Evolutionary conservation across 805 yeast genomes (phyloP), one percentile per base, ranked within the genome.

Genomic region (Nadsonia fulvescens): DNA sequence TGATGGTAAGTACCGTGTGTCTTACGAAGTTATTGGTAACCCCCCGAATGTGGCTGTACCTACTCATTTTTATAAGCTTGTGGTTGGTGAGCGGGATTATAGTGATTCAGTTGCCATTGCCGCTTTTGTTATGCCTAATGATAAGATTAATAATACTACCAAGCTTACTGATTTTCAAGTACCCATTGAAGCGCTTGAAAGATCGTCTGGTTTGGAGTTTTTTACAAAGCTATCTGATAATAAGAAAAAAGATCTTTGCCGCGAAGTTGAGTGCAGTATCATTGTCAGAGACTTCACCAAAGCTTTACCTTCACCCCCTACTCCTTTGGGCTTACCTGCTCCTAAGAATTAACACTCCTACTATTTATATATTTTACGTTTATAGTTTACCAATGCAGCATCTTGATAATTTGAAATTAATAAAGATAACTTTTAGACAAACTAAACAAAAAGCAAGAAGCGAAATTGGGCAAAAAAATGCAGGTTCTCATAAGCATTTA

Each of bases 1-100:
- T 2, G 93, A 83, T 44, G 94, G 92, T 4, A 86, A 86, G 47
- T 78, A 56, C 48, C 62, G 74, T 36, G 93, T 89, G 11, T 54
- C 63, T 2, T 89, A 86, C 50, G 96, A 89, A 51, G 77, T 89
- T 21, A 79, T 89, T 46, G 98, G 98, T 2, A 77, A 81, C 40
- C 98, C 98, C 7, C 96, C 98, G 25, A 78, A 67, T 42, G 62
- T 89, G 28, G 96, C 98, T 0, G 98, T 89, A 7, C 98, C 98
- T 14, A 89, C 98, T 0, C 98, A 89, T 49, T 89, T 89, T 44
- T 89, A 72, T 64, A 89, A 89, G 54, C 53, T 89, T 32, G 56
- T 89, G 29, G 78, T 89, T 24, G 95, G 89, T 6, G 96, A 89
- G 47, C 50, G 55, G 10, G 61, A 68, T 4, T 46, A 40, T 4